Evolutionary conservation across 257 asterid species (phyloP).

Genomic region (Capsicum chinense): DNA sequence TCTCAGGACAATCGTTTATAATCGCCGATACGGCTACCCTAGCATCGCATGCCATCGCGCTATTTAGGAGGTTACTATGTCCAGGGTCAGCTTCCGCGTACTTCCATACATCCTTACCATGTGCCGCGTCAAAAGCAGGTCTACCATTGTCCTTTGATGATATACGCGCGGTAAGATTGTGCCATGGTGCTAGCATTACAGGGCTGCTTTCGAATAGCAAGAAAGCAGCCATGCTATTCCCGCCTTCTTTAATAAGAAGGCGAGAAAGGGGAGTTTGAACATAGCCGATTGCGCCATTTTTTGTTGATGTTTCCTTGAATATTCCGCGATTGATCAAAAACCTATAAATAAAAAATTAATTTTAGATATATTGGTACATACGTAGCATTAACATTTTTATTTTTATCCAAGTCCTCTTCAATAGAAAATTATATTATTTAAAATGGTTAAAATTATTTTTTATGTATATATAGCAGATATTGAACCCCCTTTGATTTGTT

Average conservation of each 20-base stretch:
- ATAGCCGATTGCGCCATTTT: neutral
- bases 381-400: neutral
- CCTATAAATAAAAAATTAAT: neutral
- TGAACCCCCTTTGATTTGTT: no score
- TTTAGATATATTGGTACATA: neutral
- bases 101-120: conserved; percentile 56
- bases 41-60: conserved; percentile 60
- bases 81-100: conserved; percentile 36
- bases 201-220: conserved; percentile 61
- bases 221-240: conserved; percentile 48
- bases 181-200: conserved; percentile 73
- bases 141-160: neutral
- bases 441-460: no score
- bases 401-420: no score
- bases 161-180: conserved; percentile 41
- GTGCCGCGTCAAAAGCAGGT: conserved; percentile 48
- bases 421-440: no score
- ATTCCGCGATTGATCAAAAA: conserved; percentile 56
- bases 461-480: no score
- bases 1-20: conserved; percentile 41
- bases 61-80: conserved; percentile 52
- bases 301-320: conserved; percentile 38
- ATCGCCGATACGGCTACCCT: conserved; percentile 39
- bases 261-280: conserved; percentile 37
- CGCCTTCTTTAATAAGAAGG: conserved; percentile 33